Conservation (phyloP, 2,329 filamentous ascomycete genomes). For the Trichocomaceae sp. region DNA sequence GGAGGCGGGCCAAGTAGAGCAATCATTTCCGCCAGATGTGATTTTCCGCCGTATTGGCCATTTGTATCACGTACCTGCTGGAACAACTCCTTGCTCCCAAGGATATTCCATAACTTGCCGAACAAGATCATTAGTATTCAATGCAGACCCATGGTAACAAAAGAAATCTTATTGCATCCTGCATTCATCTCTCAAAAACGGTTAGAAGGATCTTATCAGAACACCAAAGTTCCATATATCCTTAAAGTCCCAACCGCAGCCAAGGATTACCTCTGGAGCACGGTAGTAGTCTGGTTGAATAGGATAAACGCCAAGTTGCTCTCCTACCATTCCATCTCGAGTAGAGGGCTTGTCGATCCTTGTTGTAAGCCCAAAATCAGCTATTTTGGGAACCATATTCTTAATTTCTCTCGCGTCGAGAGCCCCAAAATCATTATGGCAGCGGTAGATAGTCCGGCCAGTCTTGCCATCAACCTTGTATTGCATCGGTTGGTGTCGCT, state of each 20-base stretch:
- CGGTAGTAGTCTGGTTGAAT: constrained; percentile 24
- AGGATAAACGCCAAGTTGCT: constrained; percentile 15
- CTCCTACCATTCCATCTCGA: constrained; percentile 19
- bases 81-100: constrained; percentile 17
- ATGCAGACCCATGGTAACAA: background rate
- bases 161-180: background rate
- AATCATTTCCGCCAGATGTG: constrained; percentile 17
- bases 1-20: constrained; percentile 17
- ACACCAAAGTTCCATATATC: constrained; percentile 27
- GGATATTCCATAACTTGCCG: constrained; percentile 14
- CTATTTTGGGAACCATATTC: constrained; percentile 23
- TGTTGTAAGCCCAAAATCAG: constrained; percentile 31
- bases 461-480: constrained; percentile 22
- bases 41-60: constrained; percentile 14
- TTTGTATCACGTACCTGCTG: constrained; percentile 15
- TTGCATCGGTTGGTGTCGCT: constrained; percentile 34
- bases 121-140: background rate
- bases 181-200: too few relatives aligned
- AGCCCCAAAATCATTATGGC: constrained; percentile 28
- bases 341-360: background rate
- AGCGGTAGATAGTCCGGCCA: constrained; percentile 31
- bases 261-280: constrained; percentile 23
- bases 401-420: constrained; percentile 10
- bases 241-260: constrained; percentile 19
- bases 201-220: constrained; percentile 12